Base-by-base conservation (phyloP, 257 asterid genomes). In the Echites panduratus region DNA sequence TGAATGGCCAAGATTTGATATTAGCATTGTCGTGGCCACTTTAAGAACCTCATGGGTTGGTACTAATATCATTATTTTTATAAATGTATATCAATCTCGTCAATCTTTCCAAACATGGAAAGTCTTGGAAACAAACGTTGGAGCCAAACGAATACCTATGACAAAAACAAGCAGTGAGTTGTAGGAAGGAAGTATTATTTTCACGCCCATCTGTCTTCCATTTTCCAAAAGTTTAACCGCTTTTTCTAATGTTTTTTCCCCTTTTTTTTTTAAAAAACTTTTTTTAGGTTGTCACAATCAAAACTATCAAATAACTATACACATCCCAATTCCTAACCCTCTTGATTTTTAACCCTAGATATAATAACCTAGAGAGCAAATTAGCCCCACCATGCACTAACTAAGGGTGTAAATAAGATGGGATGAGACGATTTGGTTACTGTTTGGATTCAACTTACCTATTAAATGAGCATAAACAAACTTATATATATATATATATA, bases 11-110 rank as follows among this genome's bases (percentile, higher is more conserved):
- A 32, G 71, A 62, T 47, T 35, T n/a, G 24, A 63, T 61, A 32
- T n/a, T n/a, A 50, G 66, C 41, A 70, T 50, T 75, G 70, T 65
- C 88, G 84, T 81, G 88, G 84, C 74, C 76, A 74, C 74, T 70
- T 59, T 40, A 9, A 22, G 32, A 75, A 72, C 82, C 82, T 29
- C 80, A n/a, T n/a, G n/a, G n/a, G n/a, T n/a, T n/a, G n/a, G n/a
- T n/a, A n/a, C n/a, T n/a, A n/a, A n/a, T n/a, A n/a, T n/a, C n/a
- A n/a, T n/a, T n/a, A n/a, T n/a, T n/a, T n/a, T n/a, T n/a, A n/a
- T n/a, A n/a, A n/a, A n/a, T n/a, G n/a, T n/a, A n/a, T n/a, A 75
- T 47, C 75, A 54, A 61, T 52, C 10, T 16, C n/a, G 44, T 54
- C 70, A 68, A 49, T 69, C 72, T 76, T 79, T 71, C 79, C 84